Base-by-base conservation (phyloP, 352 stramenopile species). In the Pythium vanterpoolii region DNA sequence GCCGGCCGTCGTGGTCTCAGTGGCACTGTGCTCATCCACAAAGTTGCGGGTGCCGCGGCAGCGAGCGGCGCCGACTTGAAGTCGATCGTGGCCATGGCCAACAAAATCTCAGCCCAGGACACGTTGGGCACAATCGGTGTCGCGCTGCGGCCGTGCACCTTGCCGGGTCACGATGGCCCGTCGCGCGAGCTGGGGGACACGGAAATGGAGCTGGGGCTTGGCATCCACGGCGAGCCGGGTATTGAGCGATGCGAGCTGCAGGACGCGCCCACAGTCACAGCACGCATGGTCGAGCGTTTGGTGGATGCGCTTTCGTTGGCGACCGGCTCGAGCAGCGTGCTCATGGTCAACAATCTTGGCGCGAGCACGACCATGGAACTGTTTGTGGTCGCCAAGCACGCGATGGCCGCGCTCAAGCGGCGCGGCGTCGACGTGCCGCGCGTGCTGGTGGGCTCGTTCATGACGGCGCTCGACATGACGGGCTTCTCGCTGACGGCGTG, bases 381-480 rank as follows among this genome's bases (percentile, higher is more conserved):
- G 60, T 93, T 92, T 40, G 86, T 99, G 27, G 76, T 99, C 46
- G 81, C 90, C 31, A 90, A 93, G 58, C 82, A 87, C 50, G 83
- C 82, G 5, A 66, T 93, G 13, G 60, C 90, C 33, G 71, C 76
- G 31, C 76, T 96, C 9, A 62, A 74, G 66, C 64, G 59, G 42
- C 68, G 75, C 44, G 74, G 77, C 8, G 80, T 96, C 34, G 76
- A 80, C 23, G 88, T 96, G 0, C 82, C 90, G 55, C 83, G 96
- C 42, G 67, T 98, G 10, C 73, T 98, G 36, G 93, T 98, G 10
- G 97, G 96, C 6, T 79, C 80, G 11, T 98, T 96, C 71, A 99
- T 99, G 96, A 99, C 96, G 6, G 93, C 92, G 30, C 89, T 99
- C 52, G 93, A 99, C 71, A 99, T 99, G 96, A 83, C 87, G 34